Conservation (phyloP, 1,284 basidiomycete genomes). For the Trichosporon coremiiforme region DNA sequence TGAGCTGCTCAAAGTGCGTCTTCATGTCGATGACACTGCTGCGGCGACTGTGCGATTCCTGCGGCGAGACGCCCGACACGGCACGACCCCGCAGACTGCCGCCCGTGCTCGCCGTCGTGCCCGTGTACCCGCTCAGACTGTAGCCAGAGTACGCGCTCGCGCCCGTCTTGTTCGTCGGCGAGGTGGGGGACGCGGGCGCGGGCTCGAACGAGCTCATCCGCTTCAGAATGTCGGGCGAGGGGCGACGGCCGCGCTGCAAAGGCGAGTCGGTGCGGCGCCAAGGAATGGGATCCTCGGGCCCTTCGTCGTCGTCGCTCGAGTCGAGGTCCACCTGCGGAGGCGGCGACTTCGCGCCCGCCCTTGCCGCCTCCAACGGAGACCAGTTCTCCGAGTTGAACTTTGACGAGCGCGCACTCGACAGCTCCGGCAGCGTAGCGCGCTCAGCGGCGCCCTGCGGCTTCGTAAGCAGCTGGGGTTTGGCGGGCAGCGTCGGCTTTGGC, state of each 20-base stretch:
- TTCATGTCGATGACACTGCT: slow-evolving; percentile 55
- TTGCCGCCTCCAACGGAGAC: slow-evolving; percentile 40
- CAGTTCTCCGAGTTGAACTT: slow-evolving; percentile 46
- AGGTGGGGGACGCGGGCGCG: not conserved
- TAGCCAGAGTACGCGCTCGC: not conserved
- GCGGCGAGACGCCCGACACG: slow-evolving; percentile 24
- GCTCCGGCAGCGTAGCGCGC: slow-evolving; percentile 29
- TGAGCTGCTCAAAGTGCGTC: slow-evolving; percentile 45
- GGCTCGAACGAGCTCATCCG: slow-evolving; percentile 28
- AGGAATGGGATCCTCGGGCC: slow-evolving; percentile 37
- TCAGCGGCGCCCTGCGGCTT: slow-evolving; percentile 28
- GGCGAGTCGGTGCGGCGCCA: slow-evolving; percentile 20
- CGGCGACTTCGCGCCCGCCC: slow-evolving; percentile 20
- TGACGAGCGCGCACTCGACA: slow-evolving; percentile 24
- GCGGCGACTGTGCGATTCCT: slow-evolving; percentile 37
- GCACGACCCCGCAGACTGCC: slow-evolving; percentile 16
- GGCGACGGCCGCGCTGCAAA: slow-evolving; percentile 13
- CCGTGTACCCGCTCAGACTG: not conserved
- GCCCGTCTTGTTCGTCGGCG: slow-evolving; percentile 1
- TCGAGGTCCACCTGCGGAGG: slow-evolving; percentile 3
- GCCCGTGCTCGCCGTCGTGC: not conserved
- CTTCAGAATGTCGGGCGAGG: slow-evolving; percentile 23
- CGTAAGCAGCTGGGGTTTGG: not conserved
- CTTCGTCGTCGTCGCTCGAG: slow-evolving; percentile 48
- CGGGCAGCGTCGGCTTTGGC: slow-evolving; percentile 22